phyloP scores from a whole-genome alignment of 2,329 filamentous ascomycete genomes.

The Colletotrichum spaethianum region DNA sequence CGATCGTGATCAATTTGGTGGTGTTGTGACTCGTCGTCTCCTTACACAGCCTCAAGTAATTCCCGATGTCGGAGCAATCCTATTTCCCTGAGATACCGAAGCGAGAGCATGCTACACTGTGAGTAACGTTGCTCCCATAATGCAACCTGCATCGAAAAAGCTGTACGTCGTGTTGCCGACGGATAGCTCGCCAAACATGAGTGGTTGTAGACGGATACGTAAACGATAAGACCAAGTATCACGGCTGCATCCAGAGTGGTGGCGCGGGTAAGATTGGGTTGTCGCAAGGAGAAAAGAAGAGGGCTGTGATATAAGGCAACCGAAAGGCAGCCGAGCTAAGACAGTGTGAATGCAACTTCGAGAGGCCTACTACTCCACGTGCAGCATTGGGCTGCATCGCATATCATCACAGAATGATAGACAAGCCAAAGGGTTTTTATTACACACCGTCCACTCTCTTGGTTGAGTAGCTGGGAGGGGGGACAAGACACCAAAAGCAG shows the following conservation, averaged over 20 bases:
- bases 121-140: not conserved
- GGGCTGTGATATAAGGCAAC: not conserved
- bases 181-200: not conserved
- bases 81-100: not conserved
- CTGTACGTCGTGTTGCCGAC: not conserved
- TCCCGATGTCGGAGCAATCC: not conserved
- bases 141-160: not conserved
- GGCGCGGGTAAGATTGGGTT: too few relatives aligned
- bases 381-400: not conserved
- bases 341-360: not conserved
- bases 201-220: not conserved
- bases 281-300: too few relatives aligned
- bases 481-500: not conserved
- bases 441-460: not conserved
- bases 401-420: not conserved
- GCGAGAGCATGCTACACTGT: not conserved
- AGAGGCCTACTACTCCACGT: not conserved
- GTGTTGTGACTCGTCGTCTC: not conserved
- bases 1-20: not conserved
- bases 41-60: not conserved
- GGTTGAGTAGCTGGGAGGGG: not conserved
- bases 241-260: not conserved
- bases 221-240: not conserved
- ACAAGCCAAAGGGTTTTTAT: not conserved
- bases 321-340: not conserved